Evolutionary conservation across 139 green algal genomes (phyloP).

Genomic region (Ettlia oleoabundans): DNA sequence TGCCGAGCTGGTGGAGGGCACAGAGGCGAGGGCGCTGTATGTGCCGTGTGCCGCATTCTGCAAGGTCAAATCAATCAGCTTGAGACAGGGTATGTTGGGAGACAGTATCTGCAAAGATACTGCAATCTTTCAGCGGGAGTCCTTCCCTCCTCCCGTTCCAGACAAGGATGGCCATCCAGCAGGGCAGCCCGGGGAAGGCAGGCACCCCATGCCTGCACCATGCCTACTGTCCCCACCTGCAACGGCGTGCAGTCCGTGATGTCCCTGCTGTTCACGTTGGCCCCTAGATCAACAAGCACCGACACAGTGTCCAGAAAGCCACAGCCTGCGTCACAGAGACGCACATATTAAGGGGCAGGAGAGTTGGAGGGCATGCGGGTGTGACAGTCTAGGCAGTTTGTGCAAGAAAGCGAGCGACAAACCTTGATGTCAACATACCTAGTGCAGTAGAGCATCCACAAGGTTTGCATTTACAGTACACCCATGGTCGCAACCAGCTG

Average conservation of each 20-base stretch:
- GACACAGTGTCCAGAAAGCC: slow-evolving; percentile 67
- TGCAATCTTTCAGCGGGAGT: not conserved
- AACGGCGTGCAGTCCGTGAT: slow-evolving; percentile 66
- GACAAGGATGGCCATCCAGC: not conserved
- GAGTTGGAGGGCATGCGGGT: too few relatives aligned
- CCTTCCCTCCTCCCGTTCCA: not conserved
- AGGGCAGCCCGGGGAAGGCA: not conserved
- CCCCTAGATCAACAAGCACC: slow-evolving; percentile 56
- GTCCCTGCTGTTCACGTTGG: slow-evolving; percentile 56
- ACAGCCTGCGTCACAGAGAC: too few relatives aligned
- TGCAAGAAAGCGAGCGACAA: too few relatives aligned
- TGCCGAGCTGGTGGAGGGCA: slow-evolving; percentile 35
- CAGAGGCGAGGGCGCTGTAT: slow-evolving; percentile 64
- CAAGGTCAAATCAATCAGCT: too few relatives aligned
- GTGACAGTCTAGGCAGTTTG: too few relatives aligned
- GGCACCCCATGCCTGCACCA: not conserved
- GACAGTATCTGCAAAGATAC: not conserved
- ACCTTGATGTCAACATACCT: too few relatives aligned
- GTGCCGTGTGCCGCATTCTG: slow-evolving; percentile 74
- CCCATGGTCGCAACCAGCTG: too few relatives aligned
- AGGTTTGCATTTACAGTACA: too few relatives aligned
- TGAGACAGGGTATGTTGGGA: too few relatives aligned
- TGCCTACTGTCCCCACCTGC: not conserved
- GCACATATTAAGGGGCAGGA: too few relatives aligned
- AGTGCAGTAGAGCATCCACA: too few relatives aligned